Evolutionary conservation across 805 yeast species (phyloP), one percentile per base, ranked within the genome.

Genomic region (Nakazawaea wickerhamii): DNA sequence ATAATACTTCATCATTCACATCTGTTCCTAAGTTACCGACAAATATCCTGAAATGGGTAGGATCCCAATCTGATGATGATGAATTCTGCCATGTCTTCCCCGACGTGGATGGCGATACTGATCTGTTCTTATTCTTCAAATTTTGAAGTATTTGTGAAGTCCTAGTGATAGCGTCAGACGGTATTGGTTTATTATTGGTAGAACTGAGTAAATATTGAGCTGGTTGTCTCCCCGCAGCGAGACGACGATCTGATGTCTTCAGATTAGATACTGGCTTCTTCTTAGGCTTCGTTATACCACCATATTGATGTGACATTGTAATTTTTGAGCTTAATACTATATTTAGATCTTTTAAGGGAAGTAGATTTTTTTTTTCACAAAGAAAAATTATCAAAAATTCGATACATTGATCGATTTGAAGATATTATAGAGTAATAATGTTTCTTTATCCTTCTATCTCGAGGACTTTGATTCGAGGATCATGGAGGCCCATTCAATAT

Each of bases 1-100:
- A 51, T n/a, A 84, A 62, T 36, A 75, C 50, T 15, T 68, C 74
- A 45, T 80, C 85, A 19, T 69, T 73, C 3, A 77, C 90, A 51
- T 83, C 90, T 4, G 70, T 65, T 0, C 87, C 85, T 25, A 84
- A 58, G 51, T 84, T 83, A 0, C 93, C 95, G 6, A 84, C 85
- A 60, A 84, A 84, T 17, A 84, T 61, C 23, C 87, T 63, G 60
- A 80, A 84, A 38, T 83, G 88, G 14, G 67, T 61, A 0, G 89
- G 86, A 52, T 83, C 74, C 88, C 88, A 83, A 33, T 75, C 83
- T 4, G 67, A 58, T 17, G 74, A 56, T 3, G 73, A 49, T 4
- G 61, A 46, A 46, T 75, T 79, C 28, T 67, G 64, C 79, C 80
- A 74, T 14, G 54, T 58, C 46, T 65, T 58, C 6, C 75, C 75